Percentiles rank a stretch among this genome's conserved stretches.
Evolutionary conservation across 2,329 filamentous ascomycete genomes (phyloP).

Genomic region (Sclerotinia glacialis): DNA sequence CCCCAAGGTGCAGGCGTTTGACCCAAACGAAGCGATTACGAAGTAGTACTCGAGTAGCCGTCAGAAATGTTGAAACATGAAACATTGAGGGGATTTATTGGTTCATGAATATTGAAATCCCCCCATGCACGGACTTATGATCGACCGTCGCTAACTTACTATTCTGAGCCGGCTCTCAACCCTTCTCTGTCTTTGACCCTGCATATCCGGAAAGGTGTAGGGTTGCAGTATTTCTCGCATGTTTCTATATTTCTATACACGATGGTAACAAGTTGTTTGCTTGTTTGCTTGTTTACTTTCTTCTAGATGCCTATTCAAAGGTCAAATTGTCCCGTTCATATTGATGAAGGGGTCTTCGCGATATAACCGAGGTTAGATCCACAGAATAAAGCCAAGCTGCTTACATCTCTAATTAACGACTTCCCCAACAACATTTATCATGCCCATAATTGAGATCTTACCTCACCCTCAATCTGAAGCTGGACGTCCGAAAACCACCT

Average conservation of each 20-base stretch:
- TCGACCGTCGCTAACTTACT: background rate
- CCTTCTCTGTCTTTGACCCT: conserved; percentile 8
- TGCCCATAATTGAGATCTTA: background rate
- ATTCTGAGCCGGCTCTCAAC: background rate
- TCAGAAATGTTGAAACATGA: background rate
- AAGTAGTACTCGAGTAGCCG: background rate
- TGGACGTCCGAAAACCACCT: conserved; percentile 9
- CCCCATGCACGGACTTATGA: conserved; percentile 11
- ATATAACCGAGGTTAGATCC: background rate
- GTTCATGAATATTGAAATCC: background rate
- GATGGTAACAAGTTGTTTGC: background rate
- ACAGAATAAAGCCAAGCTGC: background rate
- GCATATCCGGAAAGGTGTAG: background rate
- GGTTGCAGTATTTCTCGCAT: background rate
- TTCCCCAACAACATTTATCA: background rate
- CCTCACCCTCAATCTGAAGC: conserved; percentile 3
- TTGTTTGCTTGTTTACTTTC: background rate
- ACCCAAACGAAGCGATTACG: background rate
- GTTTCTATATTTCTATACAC: background rate
- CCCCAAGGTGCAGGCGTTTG: conserved; percentile 15
- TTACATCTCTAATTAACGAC: background rate
- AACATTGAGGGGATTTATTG: conserved; percentile 8
- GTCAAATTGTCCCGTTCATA: background rate
- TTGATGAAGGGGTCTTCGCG: background rate
- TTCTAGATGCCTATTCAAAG: background rate